Evolutionary conservation across 2,329 filamentous ascomycete genomes (phyloP).

Genomic region (Dactylellina leptospora): DNA sequence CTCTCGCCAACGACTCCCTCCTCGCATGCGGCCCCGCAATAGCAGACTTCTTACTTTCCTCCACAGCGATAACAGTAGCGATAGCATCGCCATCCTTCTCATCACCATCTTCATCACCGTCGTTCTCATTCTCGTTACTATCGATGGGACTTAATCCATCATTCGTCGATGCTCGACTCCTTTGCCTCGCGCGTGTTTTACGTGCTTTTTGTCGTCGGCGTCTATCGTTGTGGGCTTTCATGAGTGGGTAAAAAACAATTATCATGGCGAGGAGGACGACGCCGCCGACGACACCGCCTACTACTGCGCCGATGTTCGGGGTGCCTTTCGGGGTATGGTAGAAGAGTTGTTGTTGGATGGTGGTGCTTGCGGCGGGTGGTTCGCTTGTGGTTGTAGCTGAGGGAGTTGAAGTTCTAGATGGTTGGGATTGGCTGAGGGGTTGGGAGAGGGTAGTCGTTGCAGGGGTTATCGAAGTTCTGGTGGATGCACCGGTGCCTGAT

Average conservation of each 20-base stretch:
- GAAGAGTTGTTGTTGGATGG: neutral
- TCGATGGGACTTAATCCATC: constrained; percentile 10
- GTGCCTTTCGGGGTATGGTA: constrained; percentile 9
- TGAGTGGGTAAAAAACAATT: constrained; percentile 44
- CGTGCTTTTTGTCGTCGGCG: constrained; percentile 1
- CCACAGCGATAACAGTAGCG: constrained; percentile 26
- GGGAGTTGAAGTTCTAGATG: neutral
- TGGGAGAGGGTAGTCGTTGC: constrained; percentile 25
- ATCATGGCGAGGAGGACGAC: constrained; percentile 29
- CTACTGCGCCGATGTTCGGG: constrained; percentile 19
- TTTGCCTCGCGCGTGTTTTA: neutral
- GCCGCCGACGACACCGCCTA: constrained; percentile 36
- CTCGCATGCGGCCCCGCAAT: neutral
- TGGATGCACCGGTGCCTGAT: constrained; percentile 21
- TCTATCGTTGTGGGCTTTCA: constrained; percentile 12
- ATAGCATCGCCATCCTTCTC: constrained; percentile 41
- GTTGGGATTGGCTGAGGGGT: neutral
- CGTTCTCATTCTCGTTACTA: constrained; percentile 2
- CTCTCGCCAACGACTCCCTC: neutral
- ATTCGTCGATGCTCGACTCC: constrained; percentile 5
- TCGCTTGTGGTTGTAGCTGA: constrained; percentile 1
- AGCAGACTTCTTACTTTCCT: constrained; percentile 14
- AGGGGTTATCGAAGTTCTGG: constrained; percentile 7
- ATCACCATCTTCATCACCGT: constrained; percentile 27
- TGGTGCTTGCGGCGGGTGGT: constrained; percentile 2